phyloP scores from a whole-genome alignment of 257 asterid species.

The Asclepias syriaca region DNA sequence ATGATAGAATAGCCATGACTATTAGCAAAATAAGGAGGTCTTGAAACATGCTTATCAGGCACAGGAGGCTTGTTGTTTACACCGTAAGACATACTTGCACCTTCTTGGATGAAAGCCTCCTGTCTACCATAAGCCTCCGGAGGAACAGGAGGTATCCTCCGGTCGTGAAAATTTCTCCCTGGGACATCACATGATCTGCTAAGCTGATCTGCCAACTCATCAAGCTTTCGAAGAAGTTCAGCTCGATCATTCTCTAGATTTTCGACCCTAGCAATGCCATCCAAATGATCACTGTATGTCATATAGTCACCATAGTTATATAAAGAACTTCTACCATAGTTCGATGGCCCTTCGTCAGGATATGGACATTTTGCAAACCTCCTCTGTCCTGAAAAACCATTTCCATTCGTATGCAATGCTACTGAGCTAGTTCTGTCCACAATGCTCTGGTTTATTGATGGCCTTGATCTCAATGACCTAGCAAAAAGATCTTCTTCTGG shows the following conservation, averaged over 20 bases:
- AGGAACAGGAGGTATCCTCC: conserved; percentile 33
- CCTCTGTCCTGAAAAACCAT: conserved; percentile 30
- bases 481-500: conserved; percentile 30
- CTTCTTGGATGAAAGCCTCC: conserved; percentile 38
- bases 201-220: conserved; percentile 68
- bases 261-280: conserved; percentile 47
- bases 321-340: conserved; percentile 38
- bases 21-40: conserved; percentile 37
- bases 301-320: conserved; percentile 41
- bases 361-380: conserved; percentile 37
- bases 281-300: conserved; percentile 41
- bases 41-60: conserved; percentile 27
- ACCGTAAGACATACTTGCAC: conserved; percentile 32
- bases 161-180: conserved; percentile 34
- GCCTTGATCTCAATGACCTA: conserved; percentile 47
- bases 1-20: conserved; percentile 28
- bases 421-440: conserved; percentile 27
- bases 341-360: conserved; percentile 59
- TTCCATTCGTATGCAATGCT: conserved; percentile 24
- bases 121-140: conserved; percentile 44
- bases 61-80: conserved; percentile 34
- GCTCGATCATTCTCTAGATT: conserved; percentile 64
- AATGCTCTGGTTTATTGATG: conserved; percentile 27
- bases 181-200: conserved; percentile 58
- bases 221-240: conserved; percentile 75